Evolutionary conservation across 108 stramenopile species (phyloP).

Genomic region (Asterionellopsis glacialis): DNA sequence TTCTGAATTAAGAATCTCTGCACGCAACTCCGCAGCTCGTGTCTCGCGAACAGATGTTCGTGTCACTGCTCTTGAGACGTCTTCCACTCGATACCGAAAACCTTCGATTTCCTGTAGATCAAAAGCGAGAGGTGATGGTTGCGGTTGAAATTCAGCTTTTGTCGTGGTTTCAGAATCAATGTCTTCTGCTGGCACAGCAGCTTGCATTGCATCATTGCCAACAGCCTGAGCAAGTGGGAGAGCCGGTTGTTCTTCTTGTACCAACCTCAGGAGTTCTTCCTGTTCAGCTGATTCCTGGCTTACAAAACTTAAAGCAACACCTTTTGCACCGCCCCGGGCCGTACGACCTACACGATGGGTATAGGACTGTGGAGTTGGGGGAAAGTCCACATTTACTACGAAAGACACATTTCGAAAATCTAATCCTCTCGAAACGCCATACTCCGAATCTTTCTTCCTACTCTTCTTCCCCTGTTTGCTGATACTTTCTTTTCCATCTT

Average conservation of each 20-base stretch:
- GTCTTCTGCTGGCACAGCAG: constrained; percentile 24
- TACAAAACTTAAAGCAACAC: constrained; percentile 91
- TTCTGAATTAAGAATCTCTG: constrained; percentile 93
- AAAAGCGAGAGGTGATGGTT: constrained; percentile 94
- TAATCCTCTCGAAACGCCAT: constrained; percentile 92
- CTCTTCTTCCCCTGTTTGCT: constrained; percentile 36
- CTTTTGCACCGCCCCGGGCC: constrained; percentile 92
- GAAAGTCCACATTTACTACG: constrained; percentile 98
- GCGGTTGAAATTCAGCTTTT: constrained; percentile 33
- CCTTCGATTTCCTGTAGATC: constrained; percentile 92
- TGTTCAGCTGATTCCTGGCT: constrained; percentile 45
- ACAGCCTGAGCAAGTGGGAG: constrained; percentile 26
- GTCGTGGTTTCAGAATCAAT: background rate
- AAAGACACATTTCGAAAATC: constrained; percentile 95
- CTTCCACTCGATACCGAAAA: constrained; percentile 97
- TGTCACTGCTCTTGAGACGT: constrained; percentile 89
- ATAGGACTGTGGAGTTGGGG: constrained; percentile 82
- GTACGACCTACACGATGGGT: constrained; percentile 98
- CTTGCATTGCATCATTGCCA: constrained; percentile 40
- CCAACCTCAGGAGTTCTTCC: constrained; percentile 40
- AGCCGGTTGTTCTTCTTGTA: constrained; percentile 83
- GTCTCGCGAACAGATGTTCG: constrained; percentile 82
- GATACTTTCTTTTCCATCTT: constrained; percentile 19
- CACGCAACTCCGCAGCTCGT: constrained; percentile 88
- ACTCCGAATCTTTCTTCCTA: constrained; percentile 68